A percentile compares a stretch with the other conserved stretches of the same genome.
Conservation (phyloP, 2,329 filamentous ascomycete genomes). For the Claviceps sp. region DNA sequence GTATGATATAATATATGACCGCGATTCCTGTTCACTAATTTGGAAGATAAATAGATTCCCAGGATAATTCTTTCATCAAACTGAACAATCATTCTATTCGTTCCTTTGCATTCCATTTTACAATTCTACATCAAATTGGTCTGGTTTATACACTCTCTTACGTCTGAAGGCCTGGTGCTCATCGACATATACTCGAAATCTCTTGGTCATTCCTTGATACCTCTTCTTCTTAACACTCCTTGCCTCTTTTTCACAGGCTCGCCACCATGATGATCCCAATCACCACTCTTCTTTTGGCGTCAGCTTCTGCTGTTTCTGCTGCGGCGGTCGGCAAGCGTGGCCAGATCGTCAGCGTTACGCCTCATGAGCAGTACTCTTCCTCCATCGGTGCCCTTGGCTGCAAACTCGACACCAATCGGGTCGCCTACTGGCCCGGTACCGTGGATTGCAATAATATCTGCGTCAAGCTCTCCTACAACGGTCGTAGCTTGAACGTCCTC, state of each 20-base stretch:
- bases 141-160: not conserved
- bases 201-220: not conserved
- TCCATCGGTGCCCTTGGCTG: slow-evolving; percentile 46
- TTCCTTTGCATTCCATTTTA: not conserved
- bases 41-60: not conserved
- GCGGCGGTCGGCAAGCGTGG: slow-evolving; percentile 12
- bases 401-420: slow-evolving; percentile 46
- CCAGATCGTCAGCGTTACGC: slow-evolving; percentile 25
- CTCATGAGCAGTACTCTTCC: slow-evolving; percentile 42
- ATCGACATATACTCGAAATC: not conserved
- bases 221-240: not conserved
- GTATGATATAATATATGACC: not conserved
- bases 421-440: slow-evolving; percentile 44
- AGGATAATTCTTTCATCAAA: not conserved
- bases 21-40: not conserved
- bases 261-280: slow-evolving; percentile 16
- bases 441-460: slow-evolving; percentile 44
- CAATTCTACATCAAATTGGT: not conserved
- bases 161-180: not conserved
- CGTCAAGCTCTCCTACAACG: slow-evolving; percentile 35
- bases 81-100: not conserved
- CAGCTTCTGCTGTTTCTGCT: slow-evolving; percentile 17
- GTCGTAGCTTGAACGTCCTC: slow-evolving; percentile 41
- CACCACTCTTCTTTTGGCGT: slow-evolving; percentile 17
- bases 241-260: not conserved